phyloP scores from a whole-genome alignment of 371 early-diverging fungal species.

The Mucor lusitanicus region DNA sequence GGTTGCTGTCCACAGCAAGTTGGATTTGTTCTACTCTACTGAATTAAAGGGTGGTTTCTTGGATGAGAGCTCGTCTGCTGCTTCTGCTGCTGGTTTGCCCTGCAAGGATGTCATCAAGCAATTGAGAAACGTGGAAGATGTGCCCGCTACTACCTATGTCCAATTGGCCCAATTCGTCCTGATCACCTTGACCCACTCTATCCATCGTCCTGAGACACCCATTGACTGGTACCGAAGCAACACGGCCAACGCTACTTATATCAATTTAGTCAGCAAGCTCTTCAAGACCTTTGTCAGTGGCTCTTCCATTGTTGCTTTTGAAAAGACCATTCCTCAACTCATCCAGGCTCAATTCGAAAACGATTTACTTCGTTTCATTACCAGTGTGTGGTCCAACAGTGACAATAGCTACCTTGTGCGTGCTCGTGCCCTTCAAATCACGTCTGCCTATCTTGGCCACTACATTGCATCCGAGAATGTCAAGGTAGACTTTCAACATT shows the following conservation, averaged over 20 bases:
- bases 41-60: constrained; percentile 7
- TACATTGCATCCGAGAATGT: constrained; percentile 31
- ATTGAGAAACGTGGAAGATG: constrained; percentile 22
- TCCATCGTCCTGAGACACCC: constrained; percentile 5
- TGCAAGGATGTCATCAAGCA: constrained; percentile 22
- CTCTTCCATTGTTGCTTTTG: constrained; percentile 46
- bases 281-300: constrained; percentile 52
- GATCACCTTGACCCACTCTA: constrained; percentile 7
- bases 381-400: constrained; percentile 59
- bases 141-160: constrained; percentile 12
- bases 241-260: neutral
- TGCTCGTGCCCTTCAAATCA: constrained; percentile 67
- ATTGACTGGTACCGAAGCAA: constrained; percentile 21
- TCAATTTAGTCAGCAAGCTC: constrained; percentile 28
- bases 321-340: constrained; percentile 54
- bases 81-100: constrained; percentile 6
- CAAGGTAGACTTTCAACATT: constrained; percentile 75
- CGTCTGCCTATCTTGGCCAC: constrained; percentile 58
- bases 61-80: neutral
- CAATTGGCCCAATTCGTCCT: constrained; percentile 26
- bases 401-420: constrained; percentile 35
- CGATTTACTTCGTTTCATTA: constrained; percentile 68
- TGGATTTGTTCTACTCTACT: constrained; percentile 13
- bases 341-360: constrained; percentile 55
- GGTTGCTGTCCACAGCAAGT: neutral